Conservation (phyloP, 768 basidiomycete species). For the Lentinus tigrinus region DNA sequence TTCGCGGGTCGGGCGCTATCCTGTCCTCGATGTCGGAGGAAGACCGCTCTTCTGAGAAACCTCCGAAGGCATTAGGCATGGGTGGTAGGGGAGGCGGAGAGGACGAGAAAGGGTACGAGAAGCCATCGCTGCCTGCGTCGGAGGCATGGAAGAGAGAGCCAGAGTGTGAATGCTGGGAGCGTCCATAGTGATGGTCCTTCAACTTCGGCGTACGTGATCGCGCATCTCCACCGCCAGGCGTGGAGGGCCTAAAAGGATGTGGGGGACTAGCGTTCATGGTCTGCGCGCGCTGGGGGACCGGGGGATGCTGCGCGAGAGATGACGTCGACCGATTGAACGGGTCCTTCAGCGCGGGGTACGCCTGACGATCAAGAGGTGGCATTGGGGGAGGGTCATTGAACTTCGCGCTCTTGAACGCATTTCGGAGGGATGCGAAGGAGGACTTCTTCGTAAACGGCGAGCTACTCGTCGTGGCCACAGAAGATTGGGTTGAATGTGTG, state of each 20-base stretch:
- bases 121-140: constrained; percentile 67
- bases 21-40: constrained; percentile 67
- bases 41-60: constrained; percentile 38
- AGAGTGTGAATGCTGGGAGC: constrained; percentile 76
- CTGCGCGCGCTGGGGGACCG: constrained; percentile 34
- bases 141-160: constrained; percentile 73
- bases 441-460: constrained; percentile 76
- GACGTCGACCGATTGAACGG: constrained; percentile 83
- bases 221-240: constrained; percentile 52
- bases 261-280: constrained; percentile 48
- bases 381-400: constrained; percentile 59
- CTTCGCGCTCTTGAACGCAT: constrained; percentile 78
- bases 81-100: constrained; percentile 81
- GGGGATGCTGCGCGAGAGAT: constrained; percentile 56
- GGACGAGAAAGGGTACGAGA: constrained; percentile 35
- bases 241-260: constrained; percentile 59
- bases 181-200: constrained; percentile 58
- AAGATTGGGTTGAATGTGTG: constrained; percentile 71
- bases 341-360: constrained; percentile 72
- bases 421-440: constrained; percentile 84
- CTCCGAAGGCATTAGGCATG: constrained; percentile 61
- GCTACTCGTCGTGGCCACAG: constrained; percentile 47
- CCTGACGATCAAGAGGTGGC: constrained; percentile 65
- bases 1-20: constrained; percentile 68
- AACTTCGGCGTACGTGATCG: constrained; percentile 42